Conservation (phyloP, 768 basidiomycete species). For the Amyloporia xantha region DNA sequence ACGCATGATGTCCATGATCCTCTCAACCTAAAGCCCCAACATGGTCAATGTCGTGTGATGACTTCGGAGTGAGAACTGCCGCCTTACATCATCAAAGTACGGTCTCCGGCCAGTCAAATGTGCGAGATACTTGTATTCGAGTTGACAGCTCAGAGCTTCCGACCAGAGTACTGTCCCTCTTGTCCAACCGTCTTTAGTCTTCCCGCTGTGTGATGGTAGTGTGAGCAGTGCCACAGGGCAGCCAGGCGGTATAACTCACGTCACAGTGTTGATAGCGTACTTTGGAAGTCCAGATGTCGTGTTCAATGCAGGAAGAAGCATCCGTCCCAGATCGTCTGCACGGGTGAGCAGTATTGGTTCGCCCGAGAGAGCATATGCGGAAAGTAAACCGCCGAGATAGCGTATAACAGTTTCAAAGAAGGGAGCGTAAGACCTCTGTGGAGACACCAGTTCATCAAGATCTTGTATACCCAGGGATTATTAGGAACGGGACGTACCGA, state of each 20-base stretch:
- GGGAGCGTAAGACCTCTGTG: slow-evolving; percentile 33
- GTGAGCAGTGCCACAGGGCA: background rate
- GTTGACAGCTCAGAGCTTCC: slow-evolving; percentile 75
- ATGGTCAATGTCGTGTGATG: background rate
- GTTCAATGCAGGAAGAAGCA: slow-evolving; percentile 66
- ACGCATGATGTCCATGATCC: slow-evolving; percentile 42
- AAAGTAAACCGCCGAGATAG: slow-evolving; percentile 81
- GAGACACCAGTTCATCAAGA: too few relatives aligned
- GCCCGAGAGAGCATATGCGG: slow-evolving; percentile 70
- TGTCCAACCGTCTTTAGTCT: slow-evolving; percentile 29
- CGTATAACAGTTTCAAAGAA: slow-evolving; percentile 86
- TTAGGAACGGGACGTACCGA: too few relatives aligned
- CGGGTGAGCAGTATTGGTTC: slow-evolving; percentile 56
- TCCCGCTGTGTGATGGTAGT: slow-evolving; percentile 30
- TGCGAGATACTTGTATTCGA: slow-evolving; percentile 86
- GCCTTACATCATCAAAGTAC: slow-evolving; percentile 50
- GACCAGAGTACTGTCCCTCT: slow-evolving; percentile 41
- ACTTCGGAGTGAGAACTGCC: background rate
- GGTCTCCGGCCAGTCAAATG: slow-evolving; percentile 67
- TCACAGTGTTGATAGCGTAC: slow-evolving; percentile 61
- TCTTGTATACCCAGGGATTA: background rate
- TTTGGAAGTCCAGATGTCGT: slow-evolving; percentile 65
- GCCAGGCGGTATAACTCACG: slow-evolving; percentile 30
- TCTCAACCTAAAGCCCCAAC: slow-evolving; percentile 34
- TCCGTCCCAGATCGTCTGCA: slow-evolving; percentile 74